These are phyloP conservation scores for Daedaleopsis sinensis DNA, from an alignment of 768 basidiomycete species.

Conservation along the genomic window DNA sequence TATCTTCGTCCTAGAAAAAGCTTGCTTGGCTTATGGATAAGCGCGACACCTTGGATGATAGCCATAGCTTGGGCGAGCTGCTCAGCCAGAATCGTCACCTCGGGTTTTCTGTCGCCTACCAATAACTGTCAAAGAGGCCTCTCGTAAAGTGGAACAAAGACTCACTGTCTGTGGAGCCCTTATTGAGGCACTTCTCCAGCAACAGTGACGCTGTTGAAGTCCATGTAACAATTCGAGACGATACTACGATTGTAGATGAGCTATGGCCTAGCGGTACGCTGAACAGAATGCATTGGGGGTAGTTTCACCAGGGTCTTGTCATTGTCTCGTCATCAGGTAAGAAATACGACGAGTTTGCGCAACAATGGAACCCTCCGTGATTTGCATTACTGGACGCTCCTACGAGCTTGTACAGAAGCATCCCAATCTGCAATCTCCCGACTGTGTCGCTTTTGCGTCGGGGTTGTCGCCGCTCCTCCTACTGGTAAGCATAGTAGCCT, in stretches of 20 bases:
- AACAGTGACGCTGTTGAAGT: conserved; percentile 51
- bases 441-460: too few relatives aligned
- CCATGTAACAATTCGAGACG: conserved; percentile 67
- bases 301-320: too few relatives aligned
- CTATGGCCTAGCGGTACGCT: conserved; percentile 9
- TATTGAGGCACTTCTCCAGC: conserved; percentile 51
- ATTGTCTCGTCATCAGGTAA: too few relatives aligned
- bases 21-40: conserved; percentile 74
- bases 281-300: too few relatives aligned
- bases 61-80: conserved; percentile 64
- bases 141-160: conserved; percentile 10
- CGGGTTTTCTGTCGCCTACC: conserved; percentile 46
- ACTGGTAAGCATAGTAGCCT: too few relatives aligned
- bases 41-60: conserved; percentile 74
- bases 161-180: conserved; percentile 47
- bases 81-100: conserved; percentile 49
- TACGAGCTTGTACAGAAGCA: too few relatives aligned
- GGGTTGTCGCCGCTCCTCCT: too few relatives aligned
- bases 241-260: conserved; percentile 48
- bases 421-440: too few relatives aligned
- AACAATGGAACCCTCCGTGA: too few relatives aligned
- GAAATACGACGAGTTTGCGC: too few relatives aligned
- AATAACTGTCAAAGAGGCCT: background rate
- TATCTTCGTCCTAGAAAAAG: conserved; percentile 66
- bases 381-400: too few relatives aligned